Conservation (phyloP, 768 basidiomycete genomes). For the Mycena haematopus region DNA sequence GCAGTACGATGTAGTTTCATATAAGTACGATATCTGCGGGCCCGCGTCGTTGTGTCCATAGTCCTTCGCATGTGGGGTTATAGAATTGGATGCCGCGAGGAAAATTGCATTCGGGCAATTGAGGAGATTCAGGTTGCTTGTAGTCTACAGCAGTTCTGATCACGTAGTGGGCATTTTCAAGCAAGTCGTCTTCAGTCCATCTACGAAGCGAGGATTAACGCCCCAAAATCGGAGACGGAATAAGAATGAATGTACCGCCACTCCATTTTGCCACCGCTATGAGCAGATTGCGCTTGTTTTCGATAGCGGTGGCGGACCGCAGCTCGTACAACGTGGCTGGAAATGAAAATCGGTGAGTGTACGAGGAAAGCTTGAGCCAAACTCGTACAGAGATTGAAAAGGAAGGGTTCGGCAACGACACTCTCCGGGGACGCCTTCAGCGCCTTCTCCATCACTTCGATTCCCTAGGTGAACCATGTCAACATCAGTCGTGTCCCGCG, state of each 20-base stretch:
- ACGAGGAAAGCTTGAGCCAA: neutral
- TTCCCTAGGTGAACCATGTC: conserved; percentile 55
- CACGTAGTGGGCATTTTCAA: conserved; percentile 77
- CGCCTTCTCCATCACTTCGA: conserved; percentile 69
- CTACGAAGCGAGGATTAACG: conserved; percentile 45
- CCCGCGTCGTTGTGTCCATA: too few relatives aligned
- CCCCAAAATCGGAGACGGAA: conserved; percentile 27
- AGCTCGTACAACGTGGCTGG: conserved; percentile 86
- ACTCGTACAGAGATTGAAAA: conserved; percentile 81
- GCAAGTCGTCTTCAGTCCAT: conserved; percentile 77
- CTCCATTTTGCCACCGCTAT: conserved; percentile 86
- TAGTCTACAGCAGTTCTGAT: conserved; percentile 1
- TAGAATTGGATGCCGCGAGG: too few relatives aligned
- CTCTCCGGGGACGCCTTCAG: conserved; percentile 70
- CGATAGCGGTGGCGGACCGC: conserved; percentile 70
- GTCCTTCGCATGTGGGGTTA: too few relatives aligned
- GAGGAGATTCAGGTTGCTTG: neutral
- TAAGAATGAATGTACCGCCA: conserved; percentile 42
- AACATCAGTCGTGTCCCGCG: neutral
- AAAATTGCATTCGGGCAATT: too few relatives aligned
- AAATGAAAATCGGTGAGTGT: neutral
- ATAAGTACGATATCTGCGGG: too few relatives aligned
- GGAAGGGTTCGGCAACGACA: conserved; percentile 80
- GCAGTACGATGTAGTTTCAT: too few relatives aligned
- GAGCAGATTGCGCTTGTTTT: conserved; percentile 78